Evolutionary conservation across 1,284 basidiomycete species (phyloP).

Genomic region (Somion occarium): DNA sequence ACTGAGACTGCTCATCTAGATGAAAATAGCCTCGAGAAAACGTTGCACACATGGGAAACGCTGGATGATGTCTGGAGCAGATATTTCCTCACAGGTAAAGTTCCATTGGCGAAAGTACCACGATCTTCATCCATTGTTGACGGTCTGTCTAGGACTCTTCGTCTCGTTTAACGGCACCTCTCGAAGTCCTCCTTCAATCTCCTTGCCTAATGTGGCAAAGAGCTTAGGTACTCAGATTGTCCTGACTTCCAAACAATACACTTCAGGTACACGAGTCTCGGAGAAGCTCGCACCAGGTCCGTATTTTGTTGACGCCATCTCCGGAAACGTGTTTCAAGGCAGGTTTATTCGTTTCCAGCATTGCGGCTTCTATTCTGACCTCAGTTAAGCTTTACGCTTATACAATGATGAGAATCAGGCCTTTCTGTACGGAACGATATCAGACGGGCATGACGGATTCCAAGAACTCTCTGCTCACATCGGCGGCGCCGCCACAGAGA

Average conservation of each 20-base stretch:
- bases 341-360: background rate
- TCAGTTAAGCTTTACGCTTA: constrained; percentile 19
- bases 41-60: constrained; percentile 13
- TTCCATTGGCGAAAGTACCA: background rate
- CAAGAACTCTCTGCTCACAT: constrained; percentile 22
- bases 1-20: constrained; percentile 16
- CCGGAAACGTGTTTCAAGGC: constrained; percentile 26
- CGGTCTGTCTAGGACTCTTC: constrained; percentile 16
- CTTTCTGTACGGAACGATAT: constrained; percentile 26
- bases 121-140: background rate
- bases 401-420: constrained; percentile 28
- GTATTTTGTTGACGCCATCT: constrained; percentile 23
- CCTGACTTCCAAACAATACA: constrained; percentile 15
- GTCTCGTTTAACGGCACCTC: constrained; percentile 19
- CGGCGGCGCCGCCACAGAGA: constrained; percentile 24
- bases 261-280: constrained; percentile 12
- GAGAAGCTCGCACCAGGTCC: constrained; percentile 21
- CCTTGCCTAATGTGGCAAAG: constrained; percentile 9
- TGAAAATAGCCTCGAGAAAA: constrained; percentile 15
- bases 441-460: constrained; percentile 22
- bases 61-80: constrained; percentile 26
- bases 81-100: constrained; percentile 23
- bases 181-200: constrained; percentile 7
- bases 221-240: constrained; percentile 18
- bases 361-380: background rate